Conservation (phyloP, 202 grass and related monocot genomes). For the Dendrocalamus latiflorus region DNA sequence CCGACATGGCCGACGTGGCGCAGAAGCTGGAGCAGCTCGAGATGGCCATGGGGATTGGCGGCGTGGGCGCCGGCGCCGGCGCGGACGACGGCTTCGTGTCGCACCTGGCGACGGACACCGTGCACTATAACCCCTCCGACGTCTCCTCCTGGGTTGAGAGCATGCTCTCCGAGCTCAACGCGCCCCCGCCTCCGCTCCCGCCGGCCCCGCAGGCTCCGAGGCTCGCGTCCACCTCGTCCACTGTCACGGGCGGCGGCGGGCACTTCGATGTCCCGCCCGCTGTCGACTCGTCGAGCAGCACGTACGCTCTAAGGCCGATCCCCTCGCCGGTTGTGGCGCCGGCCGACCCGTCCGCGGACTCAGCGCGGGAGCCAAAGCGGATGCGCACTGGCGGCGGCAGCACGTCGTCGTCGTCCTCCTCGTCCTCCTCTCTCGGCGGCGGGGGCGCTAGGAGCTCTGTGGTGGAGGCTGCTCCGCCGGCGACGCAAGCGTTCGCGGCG, state of each 20-base stretch:
- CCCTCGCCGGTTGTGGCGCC: constrained; percentile 23
- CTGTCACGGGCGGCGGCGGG: neutral
- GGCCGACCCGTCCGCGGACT: constrained; percentile 35
- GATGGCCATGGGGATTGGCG: constrained; percentile 80
- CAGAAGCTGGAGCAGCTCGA: constrained; percentile 98
- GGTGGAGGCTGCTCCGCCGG: constrained; percentile 28
- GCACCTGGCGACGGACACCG: constrained; percentile 66
- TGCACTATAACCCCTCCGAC: constrained; percentile 92
- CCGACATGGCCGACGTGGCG: constrained; percentile 94
- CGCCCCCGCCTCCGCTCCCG: constrained; percentile 57
- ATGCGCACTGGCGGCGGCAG: constrained; percentile 72
- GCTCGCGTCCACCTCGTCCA: constrained; percentile 21
- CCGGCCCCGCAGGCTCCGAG: constrained; percentile 12
- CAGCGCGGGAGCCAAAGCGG: constrained; percentile 55
- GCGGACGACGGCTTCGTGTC: constrained; percentile 39
- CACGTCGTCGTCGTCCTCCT: constrained; percentile 61
- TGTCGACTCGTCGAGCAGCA: constrained; percentile 48
- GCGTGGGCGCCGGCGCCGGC: neutral
- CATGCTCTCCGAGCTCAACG: constrained; percentile 84
- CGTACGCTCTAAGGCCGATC: constrained; percentile 52
- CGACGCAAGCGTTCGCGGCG: constrained; percentile 22
- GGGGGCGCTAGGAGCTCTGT: constrained; percentile 22
- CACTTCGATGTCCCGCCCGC: constrained; percentile 36
- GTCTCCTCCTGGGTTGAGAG: constrained; percentile 74
- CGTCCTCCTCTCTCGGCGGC: constrained; percentile 56